These are phyloP conservation scores for Geosiphon pyriformis DNA, from an alignment of 192 early-diverging fungal species.

Conservation along the genomic window DNA sequence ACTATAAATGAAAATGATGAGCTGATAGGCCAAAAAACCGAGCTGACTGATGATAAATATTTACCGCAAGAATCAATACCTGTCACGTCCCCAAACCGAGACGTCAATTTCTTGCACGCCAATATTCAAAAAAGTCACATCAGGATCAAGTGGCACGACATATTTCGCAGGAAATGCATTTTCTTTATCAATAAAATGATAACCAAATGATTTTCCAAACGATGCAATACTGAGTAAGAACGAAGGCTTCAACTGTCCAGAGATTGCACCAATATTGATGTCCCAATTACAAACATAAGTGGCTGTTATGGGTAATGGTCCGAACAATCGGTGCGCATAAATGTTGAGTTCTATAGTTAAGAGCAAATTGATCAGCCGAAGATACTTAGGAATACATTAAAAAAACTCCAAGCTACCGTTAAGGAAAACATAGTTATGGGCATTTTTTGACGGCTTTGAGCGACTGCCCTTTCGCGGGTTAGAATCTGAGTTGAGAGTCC, in stretches of 20 bases:
- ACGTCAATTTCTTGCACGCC: slow-evolving; percentile 52
- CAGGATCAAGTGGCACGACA: slow-evolving; percentile 38
- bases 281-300: slow-evolving; percentile 70
- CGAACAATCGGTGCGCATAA: slow-evolving; percentile 63
- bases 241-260: slow-evolving; percentile 59
- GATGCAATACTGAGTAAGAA: slow-evolving; percentile 48
- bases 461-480: slow-evolving; percentile 21
- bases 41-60: neutral
- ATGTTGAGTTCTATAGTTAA: slow-evolving; percentile 41
- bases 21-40: no score
- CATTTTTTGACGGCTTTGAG: slow-evolving; percentile 31
- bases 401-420: slow-evolving; percentile 37
- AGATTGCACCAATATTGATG: slow-evolving; percentile 53
- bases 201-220: slow-evolving; percentile 53
- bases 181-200: slow-evolving; percentile 63
- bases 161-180: slow-evolving; percentile 52
- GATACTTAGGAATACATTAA: neutral
- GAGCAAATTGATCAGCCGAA: neutral
- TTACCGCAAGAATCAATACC: slow-evolving; percentile 18
- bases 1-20: neutral
- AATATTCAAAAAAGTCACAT: slow-evolving; percentile 58
- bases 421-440: slow-evolving; percentile 47
- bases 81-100: slow-evolving; percentile 50
- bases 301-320: slow-evolving; percentile 55
- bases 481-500: slow-evolving; percentile 36